phyloP scores from a whole-genome alignment of 345 rosid species.

The Limnanthes douglasii region DNA sequence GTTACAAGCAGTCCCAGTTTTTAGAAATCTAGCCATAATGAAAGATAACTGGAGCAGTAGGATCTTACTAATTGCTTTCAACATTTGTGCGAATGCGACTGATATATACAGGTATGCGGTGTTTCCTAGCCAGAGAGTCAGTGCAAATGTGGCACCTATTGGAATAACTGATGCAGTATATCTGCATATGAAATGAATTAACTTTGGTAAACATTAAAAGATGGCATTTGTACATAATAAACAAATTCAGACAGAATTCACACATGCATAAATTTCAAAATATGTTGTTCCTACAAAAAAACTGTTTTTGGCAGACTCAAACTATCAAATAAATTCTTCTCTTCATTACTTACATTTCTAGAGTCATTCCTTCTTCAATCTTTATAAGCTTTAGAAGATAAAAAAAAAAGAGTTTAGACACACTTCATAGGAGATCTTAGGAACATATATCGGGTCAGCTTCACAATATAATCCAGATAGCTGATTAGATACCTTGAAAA shows the following conservation, averaged over 20 bases:
- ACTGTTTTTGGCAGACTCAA: too few species aligned
- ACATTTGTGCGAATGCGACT: slow-evolving; percentile 93
- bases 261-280: too few species aligned
- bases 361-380: slow-evolving; percentile 93
- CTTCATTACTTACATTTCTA: slow-evolving; percentile 61
- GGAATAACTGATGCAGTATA: slow-evolving; percentile 77
- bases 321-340: slow-evolving; percentile 9
- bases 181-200: slow-evolving; percentile 25
- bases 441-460: background rate
- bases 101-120: slow-evolving; percentile 94
- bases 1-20: background rate
- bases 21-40: background rate
- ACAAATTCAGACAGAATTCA: too few species aligned
- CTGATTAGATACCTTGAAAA: slow-evolving; percentile 46
- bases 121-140: slow-evolving; percentile 99
- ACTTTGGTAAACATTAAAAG: background rate
- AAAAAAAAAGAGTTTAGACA: slow-evolving; percentile 4
- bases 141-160: slow-evolving; percentile 92
- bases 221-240: slow-evolving; percentile 9
- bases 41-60: background rate
- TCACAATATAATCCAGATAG: too few species aligned
- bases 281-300: too few species aligned
- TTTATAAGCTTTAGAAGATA: slow-evolving; percentile 37
- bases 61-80: slow-evolving; percentile 87
- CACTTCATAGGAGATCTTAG: background rate